These are phyloP conservation scores for Coccomyxa sp. DNA, from an alignment of 139 green algal species.

Conservation along the genomic window DNA sequence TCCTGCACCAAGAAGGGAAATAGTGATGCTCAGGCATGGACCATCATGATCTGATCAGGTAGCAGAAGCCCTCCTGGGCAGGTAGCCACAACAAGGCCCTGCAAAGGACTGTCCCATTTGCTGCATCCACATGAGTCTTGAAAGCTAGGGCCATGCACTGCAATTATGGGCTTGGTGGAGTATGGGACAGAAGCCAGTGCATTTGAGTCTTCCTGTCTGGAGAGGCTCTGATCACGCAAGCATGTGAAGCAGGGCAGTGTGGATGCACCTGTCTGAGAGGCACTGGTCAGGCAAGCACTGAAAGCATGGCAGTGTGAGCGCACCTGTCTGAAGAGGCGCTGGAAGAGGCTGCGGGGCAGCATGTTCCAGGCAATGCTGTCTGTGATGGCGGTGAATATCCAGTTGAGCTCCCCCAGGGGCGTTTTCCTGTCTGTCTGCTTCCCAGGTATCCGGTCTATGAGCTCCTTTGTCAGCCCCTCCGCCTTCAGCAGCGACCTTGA, in stretches of 20 bases:
- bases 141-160: too few relatives aligned
- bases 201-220: too few relatives aligned
- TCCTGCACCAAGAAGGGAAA: constrained; percentile 75
- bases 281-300: background rate
- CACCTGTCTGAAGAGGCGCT: constrained; percentile 93
- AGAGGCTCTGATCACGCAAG: background rate
- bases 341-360: constrained; percentile 91
- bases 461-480: constrained; percentile 73
- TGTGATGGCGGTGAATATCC: constrained; percentile 99
- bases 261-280: background rate
- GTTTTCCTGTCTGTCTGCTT: constrained; percentile 94
- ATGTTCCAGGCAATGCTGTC: constrained; percentile 99
- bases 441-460: constrained; percentile 77
- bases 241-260: too few relatives aligned
- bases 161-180: too few relatives aligned
- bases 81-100: too few relatives aligned
- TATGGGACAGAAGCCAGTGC: too few relatives aligned
- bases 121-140: too few relatives aligned
- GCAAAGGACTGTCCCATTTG: too few relatives aligned
- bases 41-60: too few relatives aligned
- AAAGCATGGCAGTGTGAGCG: background rate
- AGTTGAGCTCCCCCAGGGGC: constrained; percentile 97
- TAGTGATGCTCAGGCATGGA: too few relatives aligned
- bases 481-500: constrained; percentile 40
- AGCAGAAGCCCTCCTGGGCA: too few relatives aligned